Evolutionary conservation across 169 alveolate genomes (phyloP).

Genomic region (Pseudocohnilembus persalinus): DNA sequence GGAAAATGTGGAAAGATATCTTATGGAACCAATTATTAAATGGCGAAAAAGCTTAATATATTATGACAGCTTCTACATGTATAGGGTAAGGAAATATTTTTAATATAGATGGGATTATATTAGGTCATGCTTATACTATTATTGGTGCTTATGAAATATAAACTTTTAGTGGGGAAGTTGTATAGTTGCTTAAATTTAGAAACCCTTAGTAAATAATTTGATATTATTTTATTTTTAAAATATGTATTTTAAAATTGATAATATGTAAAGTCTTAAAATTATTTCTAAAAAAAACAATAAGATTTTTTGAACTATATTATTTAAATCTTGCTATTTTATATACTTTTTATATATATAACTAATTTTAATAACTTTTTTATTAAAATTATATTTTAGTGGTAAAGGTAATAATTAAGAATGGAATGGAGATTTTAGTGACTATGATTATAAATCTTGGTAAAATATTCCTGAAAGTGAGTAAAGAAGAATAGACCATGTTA

Average conservation of each 20-base stretch:
- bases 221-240: too few species aligned
- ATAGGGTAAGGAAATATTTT: too few species aligned
- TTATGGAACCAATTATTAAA: background rate
- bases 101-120: background rate
- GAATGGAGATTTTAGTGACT: slow-evolving; percentile 10
- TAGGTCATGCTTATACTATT: slow-evolving; percentile 1
- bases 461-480: background rate
- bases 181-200: slow-evolving; percentile 59
- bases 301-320: too few species aligned
- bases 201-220: slow-evolving; percentile 76
- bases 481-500: background rate
- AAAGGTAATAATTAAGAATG: too few species aligned
- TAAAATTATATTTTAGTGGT: too few species aligned
- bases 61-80: background rate
- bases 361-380: too few species aligned
- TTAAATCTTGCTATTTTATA: too few species aligned
- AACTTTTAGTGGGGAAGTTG: slow-evolving; percentile 33
- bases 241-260: too few species aligned
- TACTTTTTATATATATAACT: too few species aligned
- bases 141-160: slow-evolving; percentile 43
- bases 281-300: too few species aligned
- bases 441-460: slow-evolving; percentile 3
- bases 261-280: too few species aligned
- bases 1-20: background rate
- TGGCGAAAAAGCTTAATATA: background rate